phyloP scores from a whole-genome alignment of 2,329 filamentous ascomycete genomes.

The Macrophomina pseudophaseolina region DNA sequence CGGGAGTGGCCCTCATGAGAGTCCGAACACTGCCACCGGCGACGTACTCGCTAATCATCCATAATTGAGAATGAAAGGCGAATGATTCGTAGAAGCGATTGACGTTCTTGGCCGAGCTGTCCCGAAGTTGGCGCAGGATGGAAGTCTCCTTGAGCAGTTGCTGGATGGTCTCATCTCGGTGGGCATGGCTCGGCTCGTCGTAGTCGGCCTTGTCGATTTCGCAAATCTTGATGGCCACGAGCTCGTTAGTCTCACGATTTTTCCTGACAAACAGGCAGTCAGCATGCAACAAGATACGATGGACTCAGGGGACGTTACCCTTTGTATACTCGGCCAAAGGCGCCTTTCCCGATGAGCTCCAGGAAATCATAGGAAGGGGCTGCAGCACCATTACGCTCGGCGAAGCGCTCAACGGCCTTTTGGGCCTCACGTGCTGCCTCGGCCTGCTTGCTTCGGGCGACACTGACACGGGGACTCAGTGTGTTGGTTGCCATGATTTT shows the following conservation, averaged over 20 bases:
- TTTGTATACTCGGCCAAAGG: conserved; percentile 76
- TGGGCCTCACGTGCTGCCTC: conserved; percentile 76
- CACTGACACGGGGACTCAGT: conserved; percentile 19
- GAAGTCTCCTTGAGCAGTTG: conserved; percentile 61
- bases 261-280: conserved; percentile 36
- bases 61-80: conserved; percentile 78
- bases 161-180: conserved; percentile 38
- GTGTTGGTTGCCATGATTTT: conserved; percentile 14
- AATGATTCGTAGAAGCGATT: conserved; percentile 82
- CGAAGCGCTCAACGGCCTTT: conserved; percentile 65
- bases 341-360: conserved; percentile 76
- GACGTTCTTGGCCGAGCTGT: conserved; percentile 81
- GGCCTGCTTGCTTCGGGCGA: conserved; percentile 64
- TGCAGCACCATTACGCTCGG: conserved; percentile 63
- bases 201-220: conserved; percentile 79
- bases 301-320: conserved; percentile 46
- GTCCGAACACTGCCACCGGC: conserved; percentile 80
- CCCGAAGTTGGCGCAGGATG: conserved; percentile 73
- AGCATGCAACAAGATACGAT: conserved; percentile 26
- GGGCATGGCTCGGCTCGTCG: conserved; percentile 35
- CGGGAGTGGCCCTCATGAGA: conserved; percentile 50
- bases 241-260: conserved; percentile 48
- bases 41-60: conserved; percentile 88
- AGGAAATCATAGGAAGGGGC: conserved; percentile 70
- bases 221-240: conserved; percentile 82